Percentiles rank a stretch among this genome's conserved stretches.
phyloP scores from a whole-genome alignment of 805 yeast species.

The Ogataea degrootiae region DNA sequence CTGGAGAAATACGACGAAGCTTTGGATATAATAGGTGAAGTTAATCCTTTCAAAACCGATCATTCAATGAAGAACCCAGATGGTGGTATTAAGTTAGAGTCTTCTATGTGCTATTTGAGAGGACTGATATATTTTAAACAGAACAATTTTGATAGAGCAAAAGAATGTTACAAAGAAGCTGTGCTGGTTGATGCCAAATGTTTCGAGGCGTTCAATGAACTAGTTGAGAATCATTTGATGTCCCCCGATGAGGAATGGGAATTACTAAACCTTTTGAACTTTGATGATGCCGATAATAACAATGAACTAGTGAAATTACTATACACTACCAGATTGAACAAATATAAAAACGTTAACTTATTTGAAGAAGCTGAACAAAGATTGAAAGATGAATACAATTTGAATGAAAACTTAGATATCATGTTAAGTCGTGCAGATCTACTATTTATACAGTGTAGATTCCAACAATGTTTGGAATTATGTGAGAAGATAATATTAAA shows the following conservation, averaged over 20 bases:
- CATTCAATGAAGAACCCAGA: slow-evolving; percentile 45
- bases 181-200: slow-evolving; percentile 84
- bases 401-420: slow-evolving; percentile 67
- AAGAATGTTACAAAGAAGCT: slow-evolving; percentile 83
- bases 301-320: slow-evolving; percentile 73
- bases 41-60: slow-evolving; percentile 58
- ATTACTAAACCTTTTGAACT: slow-evolving; percentile 56
- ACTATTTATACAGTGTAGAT: slow-evolving; percentile 70
- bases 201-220: slow-evolving; percentile 84
- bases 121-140: slow-evolving; percentile 81
- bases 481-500: slow-evolving; percentile 57
- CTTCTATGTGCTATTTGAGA: slow-evolving; percentile 79
- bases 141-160: slow-evolving; percentile 81
- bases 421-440: slow-evolving; percentile 64
- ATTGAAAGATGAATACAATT: slow-evolving; percentile 65
- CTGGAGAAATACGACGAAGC: slow-evolving; percentile 85
- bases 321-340: slow-evolving; percentile 72
- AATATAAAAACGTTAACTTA: slow-evolving; percentile 54
- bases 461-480: slow-evolving; percentile 65
- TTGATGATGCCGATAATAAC: slow-evolving; percentile 72
- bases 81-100: slow-evolving; percentile 83
- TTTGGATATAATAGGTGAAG: slow-evolving; percentile 75
- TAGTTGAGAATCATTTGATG: slow-evolving; percentile 65
- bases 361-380: slow-evolving; percentile 63
- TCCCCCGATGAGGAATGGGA: slow-evolving; percentile 89